Conservation (phyloP, 768 basidiomycete genomes). For the Lactifluus rugatus region DNA sequence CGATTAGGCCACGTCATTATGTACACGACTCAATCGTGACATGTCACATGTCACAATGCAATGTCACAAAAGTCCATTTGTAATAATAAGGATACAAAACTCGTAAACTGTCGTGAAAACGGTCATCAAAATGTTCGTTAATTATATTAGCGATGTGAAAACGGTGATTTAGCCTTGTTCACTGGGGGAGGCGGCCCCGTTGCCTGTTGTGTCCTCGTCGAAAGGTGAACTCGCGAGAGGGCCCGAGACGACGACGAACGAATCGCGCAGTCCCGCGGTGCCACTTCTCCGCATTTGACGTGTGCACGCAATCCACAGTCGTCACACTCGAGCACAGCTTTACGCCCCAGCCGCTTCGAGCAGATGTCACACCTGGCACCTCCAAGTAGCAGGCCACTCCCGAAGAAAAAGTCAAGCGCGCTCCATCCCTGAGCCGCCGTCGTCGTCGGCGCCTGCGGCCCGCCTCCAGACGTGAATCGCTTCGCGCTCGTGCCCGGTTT, state of each 20-base stretch:
- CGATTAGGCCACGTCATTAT: no score
- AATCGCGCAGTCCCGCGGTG: slow-evolving; percentile 71
- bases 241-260: slow-evolving; percentile 28
- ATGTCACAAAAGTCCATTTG: no score
- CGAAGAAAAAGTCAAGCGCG: slow-evolving; percentile 71
- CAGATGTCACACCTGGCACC: slow-evolving; percentile 77
- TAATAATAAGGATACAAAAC: no score
- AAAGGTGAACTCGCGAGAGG: no score
- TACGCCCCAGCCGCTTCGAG: slow-evolving; percentile 74
- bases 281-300: slow-evolving; percentile 76
- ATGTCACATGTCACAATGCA: no score
- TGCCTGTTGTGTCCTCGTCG: no score
- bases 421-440: slow-evolving; percentile 43
- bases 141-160: slow-evolving; percentile 1
- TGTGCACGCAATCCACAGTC: slow-evolving; percentile 85
- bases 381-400: slow-evolving; percentile 47
- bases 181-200: no score
- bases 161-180: slow-evolving; percentile 1
- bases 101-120: no score
- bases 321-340: slow-evolving; percentile 78
- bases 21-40: no score
- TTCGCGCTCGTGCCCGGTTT: slow-evolving; percentile 60
- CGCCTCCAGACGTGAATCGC: slow-evolving; percentile 24
- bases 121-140: neutral
- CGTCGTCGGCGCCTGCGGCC: neutral